Percentiles rank a stretch among this genome's conserved stretches.
phyloP scores from a whole-genome alignment of 371 early-diverging fungal species.

The Apophysomyces sp. region DNA sequence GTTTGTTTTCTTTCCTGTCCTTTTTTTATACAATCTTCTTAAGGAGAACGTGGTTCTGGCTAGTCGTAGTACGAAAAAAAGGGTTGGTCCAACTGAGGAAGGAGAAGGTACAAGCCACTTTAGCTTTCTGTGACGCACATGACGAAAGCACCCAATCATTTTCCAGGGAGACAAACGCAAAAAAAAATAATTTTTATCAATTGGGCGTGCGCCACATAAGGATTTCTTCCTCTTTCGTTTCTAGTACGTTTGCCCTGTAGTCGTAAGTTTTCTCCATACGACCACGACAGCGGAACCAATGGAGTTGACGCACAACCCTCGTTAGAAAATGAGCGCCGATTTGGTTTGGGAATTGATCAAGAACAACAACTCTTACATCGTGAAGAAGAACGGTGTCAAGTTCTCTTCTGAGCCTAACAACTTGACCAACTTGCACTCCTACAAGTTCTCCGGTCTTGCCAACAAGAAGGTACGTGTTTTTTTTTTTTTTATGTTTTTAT shows the following conservation, averaged over 20 bases:
- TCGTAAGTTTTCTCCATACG: neutral
- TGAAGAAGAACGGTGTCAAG: conserved; percentile 83
- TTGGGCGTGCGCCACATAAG: conserved; percentile 1
- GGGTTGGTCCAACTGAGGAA: no score
- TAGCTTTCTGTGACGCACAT: no score
- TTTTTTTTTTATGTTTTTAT: no score
- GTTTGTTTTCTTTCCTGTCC: no score
- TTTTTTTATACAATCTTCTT: no score
- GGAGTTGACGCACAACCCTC: neutral
- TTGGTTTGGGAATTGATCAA: conserved; percentile 84
- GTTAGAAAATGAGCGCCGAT: conserved; percentile 63
- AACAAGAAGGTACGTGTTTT: conserved; percentile 66
- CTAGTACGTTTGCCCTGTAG: conserved; percentile 4
- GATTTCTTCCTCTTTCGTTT: conserved; percentile 1
- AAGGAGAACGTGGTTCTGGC: no score
- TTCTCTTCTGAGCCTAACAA: conserved; percentile 83
- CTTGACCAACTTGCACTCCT: conserved; percentile 82
- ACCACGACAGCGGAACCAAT: neutral
- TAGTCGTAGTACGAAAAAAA: no score
- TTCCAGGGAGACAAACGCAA: neutral
- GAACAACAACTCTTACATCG: conserved; percentile 85
- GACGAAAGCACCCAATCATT: no score
- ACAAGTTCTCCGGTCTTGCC: conserved; percentile 87
- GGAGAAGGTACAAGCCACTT: no score
- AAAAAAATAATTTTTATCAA: neutral